phyloP scores from a whole-genome alignment of 805 yeast genomes.

The Priceomyces carsonii region DNA sequence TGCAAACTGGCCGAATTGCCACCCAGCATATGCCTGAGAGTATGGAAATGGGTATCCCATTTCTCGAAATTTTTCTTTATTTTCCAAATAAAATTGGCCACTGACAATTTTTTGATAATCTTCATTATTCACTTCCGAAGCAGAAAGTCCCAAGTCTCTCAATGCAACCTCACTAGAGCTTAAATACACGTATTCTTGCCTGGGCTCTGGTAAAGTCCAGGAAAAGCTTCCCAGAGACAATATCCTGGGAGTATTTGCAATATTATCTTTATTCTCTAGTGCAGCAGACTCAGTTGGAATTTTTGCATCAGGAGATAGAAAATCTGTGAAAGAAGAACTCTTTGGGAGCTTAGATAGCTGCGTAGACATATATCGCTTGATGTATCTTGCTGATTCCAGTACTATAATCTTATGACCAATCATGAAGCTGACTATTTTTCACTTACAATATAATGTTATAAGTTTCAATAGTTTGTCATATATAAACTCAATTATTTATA shows the following conservation, averaged over 20 bases:
- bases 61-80: slow-evolving; percentile 23
- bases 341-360: slow-evolving; percentile 31
- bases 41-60: slow-evolving; percentile 62
- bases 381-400: no score
- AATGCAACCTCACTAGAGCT: slow-evolving; percentile 63
- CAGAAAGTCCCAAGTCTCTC: slow-evolving; percentile 56
- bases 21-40: slow-evolving; percentile 92
- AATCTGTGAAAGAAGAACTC: slow-evolving; percentile 25
- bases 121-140: slow-evolving; percentile 38
- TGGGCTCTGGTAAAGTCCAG: slow-evolving; percentile 65
- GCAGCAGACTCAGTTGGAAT: slow-evolving; percentile 29
- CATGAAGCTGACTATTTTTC: no score
- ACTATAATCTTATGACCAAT: no score
- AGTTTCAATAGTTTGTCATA: no score
- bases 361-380: slow-evolving; percentile 6
- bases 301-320: slow-evolving; percentile 29
- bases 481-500: no score
- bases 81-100: slow-evolving; percentile 50
- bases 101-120: slow-evolving; percentile 56
- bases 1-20: slow-evolving; percentile 94
- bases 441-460: no score
- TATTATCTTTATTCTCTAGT: slow-evolving; percentile 24
- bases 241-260: slow-evolving; percentile 38
- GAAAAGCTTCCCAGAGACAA: slow-evolving; percentile 65
- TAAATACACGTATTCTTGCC: slow-evolving; percentile 55